phyloP scores from a whole-genome alignment of 768 basidiomycete species.

The Gymnopilus dilepis region DNA sequence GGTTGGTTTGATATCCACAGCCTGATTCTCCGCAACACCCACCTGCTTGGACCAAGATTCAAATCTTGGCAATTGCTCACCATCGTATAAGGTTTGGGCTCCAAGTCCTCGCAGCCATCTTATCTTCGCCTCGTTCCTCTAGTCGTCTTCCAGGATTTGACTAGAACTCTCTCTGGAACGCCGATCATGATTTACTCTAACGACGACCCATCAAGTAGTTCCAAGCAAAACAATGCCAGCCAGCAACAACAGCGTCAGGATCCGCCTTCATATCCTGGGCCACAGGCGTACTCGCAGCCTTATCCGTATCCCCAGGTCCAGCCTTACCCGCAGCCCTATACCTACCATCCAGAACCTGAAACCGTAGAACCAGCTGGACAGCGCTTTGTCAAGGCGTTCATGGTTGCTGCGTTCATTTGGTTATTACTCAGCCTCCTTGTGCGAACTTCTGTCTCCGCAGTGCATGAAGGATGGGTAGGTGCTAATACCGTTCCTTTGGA shows the following conservation, averaged over 20 bases:
- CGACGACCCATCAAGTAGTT: background rate
- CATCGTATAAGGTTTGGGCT: background rate
- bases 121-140: too few relatives aligned
- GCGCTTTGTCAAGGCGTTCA: constrained; percentile 7
- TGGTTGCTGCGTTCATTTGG: constrained; percentile 10
- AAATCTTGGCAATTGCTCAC: background rate
- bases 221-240: background rate
- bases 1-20: background rate
- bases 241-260: background rate
- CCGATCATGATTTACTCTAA: background rate
- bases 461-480: background rate
- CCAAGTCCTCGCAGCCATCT: too few relatives aligned
- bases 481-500: background rate
- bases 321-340: background rate
- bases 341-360: background rate
- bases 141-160: background rate
- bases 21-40: background rate
- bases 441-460: background rate
- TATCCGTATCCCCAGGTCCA: background rate
- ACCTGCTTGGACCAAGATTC: too few relatives aligned
- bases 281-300: background rate
- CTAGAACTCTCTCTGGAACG: background rate
- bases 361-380: background rate
- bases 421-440: constrained; percentile 4
- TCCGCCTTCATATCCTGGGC: background rate